A percentile compares a stretch with the other conserved stretches of the same genome.
Conservation (phyloP, 202 grass and related monocot genomes). For the Panicum virgatum region DNA sequence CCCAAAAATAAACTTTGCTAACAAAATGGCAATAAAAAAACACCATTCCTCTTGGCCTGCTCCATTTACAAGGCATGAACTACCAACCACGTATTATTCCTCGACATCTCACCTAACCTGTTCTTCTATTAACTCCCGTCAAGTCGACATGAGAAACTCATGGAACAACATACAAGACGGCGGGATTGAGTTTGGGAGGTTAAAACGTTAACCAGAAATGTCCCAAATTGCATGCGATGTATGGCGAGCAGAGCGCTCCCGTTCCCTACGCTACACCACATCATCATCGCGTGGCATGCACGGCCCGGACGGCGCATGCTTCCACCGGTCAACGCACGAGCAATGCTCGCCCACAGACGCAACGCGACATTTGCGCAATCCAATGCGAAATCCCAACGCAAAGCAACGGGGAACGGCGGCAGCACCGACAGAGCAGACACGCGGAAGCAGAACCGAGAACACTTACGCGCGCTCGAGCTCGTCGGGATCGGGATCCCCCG, state of each 20-base stretch:
- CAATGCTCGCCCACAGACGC: background rate
- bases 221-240: background rate
- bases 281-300: background rate
- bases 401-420: conserved; percentile 1
- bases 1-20: background rate
- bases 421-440: background rate
- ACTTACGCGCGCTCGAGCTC: conserved; percentile 86
- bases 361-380: conserved; percentile 37
- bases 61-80: background rate
- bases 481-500: conserved; percentile 58
- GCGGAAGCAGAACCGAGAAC: background rate
- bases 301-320: background rate
- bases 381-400: background rate
- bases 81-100: conserved; percentile 21
- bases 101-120: conserved; percentile 35
- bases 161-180: background rate
- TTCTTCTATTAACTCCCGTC: background rate
- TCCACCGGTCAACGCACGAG: conserved; percentile 4
- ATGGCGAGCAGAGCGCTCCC: background rate
- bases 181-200: background rate
- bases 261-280: background rate
- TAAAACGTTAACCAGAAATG: background rate
- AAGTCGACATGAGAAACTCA: background rate
- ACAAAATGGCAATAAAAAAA: conserved; percentile 18
- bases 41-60: background rate